phyloP scores from a whole-genome alignment of 495 filamentous ascomycete genomes.

The Geoglossum glabrum region DNA sequence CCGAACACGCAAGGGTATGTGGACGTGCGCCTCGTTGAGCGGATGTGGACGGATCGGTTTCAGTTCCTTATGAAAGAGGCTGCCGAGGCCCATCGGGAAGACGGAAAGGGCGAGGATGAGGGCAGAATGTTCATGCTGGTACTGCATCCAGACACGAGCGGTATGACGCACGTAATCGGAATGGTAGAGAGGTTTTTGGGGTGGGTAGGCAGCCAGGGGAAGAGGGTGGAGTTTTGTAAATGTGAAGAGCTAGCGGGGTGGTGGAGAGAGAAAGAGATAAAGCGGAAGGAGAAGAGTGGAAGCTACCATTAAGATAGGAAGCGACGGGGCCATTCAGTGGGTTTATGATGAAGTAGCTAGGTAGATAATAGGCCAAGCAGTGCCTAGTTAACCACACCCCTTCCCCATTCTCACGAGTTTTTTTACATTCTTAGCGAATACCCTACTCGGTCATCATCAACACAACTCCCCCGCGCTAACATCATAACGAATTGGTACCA shows the following conservation, averaged over 20 bases:
- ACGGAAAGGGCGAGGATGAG: constrained; percentile 11
- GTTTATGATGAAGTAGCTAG: too few relatives aligned
- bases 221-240: constrained; percentile 27
- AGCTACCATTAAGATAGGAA: too few relatives aligned
- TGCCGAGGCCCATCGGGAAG: background rate
- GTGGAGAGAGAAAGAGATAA: constrained; percentile 13
- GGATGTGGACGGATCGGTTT: background rate
- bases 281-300: too few relatives aligned
- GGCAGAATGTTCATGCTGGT: constrained; percentile 26
- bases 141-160: constrained; percentile 39
- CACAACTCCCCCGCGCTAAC: too few relatives aligned
- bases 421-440: too few relatives aligned
- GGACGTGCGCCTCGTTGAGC: background rate
- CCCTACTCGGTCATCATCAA: too few relatives aligned
- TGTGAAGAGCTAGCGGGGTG: constrained; percentile 22
- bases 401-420: too few relatives aligned
- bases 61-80: constrained; percentile 9
- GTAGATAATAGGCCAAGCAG: too few relatives aligned
- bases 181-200: constrained; percentile 35
- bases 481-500: too few relatives aligned
- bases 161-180: constrained; percentile 39
- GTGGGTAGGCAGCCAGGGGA: constrained; percentile 27
- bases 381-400: too few relatives aligned
- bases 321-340: too few relatives aligned
- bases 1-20: constrained; percentile 1